These are phyloP conservation scores for Aspergillus puulaauensis DNA, from an alignment of 2,329 filamentous ascomycete species.

Conservation along the genomic window DNA sequence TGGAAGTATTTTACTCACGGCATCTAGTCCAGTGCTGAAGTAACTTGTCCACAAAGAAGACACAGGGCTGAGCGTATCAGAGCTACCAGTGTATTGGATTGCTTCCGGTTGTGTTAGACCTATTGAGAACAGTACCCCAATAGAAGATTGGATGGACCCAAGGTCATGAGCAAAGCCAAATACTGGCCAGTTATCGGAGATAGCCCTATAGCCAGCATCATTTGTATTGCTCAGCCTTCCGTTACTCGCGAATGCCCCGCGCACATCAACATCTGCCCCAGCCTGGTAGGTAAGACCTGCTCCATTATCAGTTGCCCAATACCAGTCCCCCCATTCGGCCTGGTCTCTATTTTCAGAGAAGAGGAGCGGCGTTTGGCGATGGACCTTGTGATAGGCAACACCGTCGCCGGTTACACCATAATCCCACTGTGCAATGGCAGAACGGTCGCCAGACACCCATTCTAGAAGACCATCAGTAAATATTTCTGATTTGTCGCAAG, in stretches of 20 bases:
- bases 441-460: slow-evolving; percentile 66
- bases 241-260: slow-evolving; percentile 44
- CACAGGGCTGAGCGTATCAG: slow-evolving; percentile 34
- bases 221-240: slow-evolving; percentile 47
- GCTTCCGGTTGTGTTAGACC: slow-evolving; percentile 51
- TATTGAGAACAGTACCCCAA: slow-evolving; percentile 50
- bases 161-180: slow-evolving; percentile 55
- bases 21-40: slow-evolving; percentile 43
- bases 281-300: slow-evolving; percentile 48
- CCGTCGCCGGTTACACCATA: slow-evolving; percentile 50
- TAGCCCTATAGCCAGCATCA: slow-evolving; percentile 53
- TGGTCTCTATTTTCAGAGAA: slow-evolving; percentile 51
- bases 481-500: background rate
- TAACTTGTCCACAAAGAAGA: slow-evolving; percentile 53
- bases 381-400: slow-evolving; percentile 62
- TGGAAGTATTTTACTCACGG: slow-evolving; percentile 20
- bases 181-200: slow-evolving; percentile 52
- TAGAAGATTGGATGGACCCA: slow-evolving; percentile 42
- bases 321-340: slow-evolving; percentile 56
- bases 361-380: slow-evolving; percentile 46
- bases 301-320: slow-evolving; percentile 49
- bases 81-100: slow-evolving; percentile 50
- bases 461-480: slow-evolving; percentile 48
- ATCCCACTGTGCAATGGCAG: slow-evolving; percentile 62
- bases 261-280: slow-evolving; percentile 48